phyloP scores from a whole-genome alignment of 768 basidiomycete species.

The Mycena belliarum region DNA sequence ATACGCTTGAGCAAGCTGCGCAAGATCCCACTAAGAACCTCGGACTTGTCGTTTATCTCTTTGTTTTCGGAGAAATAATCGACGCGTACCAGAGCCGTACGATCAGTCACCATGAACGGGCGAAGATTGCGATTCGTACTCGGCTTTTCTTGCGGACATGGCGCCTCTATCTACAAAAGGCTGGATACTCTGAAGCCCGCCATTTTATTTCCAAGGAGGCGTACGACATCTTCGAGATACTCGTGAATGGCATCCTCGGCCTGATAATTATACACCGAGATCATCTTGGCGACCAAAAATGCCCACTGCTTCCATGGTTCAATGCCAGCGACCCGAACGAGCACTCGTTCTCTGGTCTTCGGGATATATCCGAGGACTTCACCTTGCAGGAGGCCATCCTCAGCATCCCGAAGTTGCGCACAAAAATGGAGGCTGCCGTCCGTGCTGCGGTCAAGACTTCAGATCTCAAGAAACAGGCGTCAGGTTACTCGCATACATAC shows the following conservation, averaged over 20 bases:
- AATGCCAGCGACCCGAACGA: not conserved
- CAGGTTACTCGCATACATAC: slow-evolving; percentile 8
- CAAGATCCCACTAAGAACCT: slow-evolving; percentile 8
- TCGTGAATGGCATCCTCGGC: not conserved
- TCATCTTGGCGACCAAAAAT: not conserved
- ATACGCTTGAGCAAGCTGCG: slow-evolving; percentile 14
- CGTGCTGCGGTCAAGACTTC: not conserved
- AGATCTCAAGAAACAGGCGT: slow-evolving; percentile 4
- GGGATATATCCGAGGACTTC: not conserved
- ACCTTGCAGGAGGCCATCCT: not conserved
- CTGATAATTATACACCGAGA: not conserved
- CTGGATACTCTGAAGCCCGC: not conserved
- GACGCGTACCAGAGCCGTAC: slow-evolving; percentile 24
- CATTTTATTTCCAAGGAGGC: not conserved
- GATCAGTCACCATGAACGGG: slow-evolving; percentile 14
- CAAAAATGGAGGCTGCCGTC: not conserved
- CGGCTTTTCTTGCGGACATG: slow-evolving; percentile 10
- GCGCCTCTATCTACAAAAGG: not conserved
- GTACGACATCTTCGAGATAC: not conserved
- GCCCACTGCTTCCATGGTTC: not conserved
- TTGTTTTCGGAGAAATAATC: slow-evolving; percentile 25
- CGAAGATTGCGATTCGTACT: slow-evolving; percentile 19
- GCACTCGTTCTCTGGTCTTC: not conserved
- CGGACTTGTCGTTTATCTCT: slow-evolving; percentile 26
- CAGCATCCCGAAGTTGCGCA: not conserved